These are phyloP conservation scores for Kodamaea kakaduensis DNA, from an alignment of 805 yeast species.

Conservation along the genomic window DNA sequence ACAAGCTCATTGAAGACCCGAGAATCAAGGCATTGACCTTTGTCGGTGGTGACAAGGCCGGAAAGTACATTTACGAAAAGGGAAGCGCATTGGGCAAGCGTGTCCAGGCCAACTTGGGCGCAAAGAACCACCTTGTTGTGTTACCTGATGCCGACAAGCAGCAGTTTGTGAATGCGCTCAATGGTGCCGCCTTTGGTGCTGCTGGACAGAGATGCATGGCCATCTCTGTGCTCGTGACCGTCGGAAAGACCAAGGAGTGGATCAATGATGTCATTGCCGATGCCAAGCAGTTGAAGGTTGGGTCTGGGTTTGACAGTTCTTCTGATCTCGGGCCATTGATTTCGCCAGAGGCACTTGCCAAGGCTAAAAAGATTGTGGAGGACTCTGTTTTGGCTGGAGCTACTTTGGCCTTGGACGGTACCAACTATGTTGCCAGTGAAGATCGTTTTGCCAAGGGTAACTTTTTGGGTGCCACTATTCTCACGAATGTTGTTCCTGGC, in stretches of 20 bases:
- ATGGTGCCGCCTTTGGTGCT: constrained; percentile 78
- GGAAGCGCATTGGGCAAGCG: constrained; percentile 69
- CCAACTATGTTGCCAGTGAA: constrained; percentile 40
- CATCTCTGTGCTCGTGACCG: constrained; percentile 67
- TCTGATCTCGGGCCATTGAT: constrained; percentile 73
- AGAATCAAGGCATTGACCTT: constrained; percentile 73
- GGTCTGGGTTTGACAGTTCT: constrained; percentile 61
- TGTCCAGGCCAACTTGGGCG: constrained; percentile 75
- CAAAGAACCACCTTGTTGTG: constrained; percentile 72
- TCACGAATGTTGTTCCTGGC: constrained; percentile 59
- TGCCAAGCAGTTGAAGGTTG: constrained; percentile 54
- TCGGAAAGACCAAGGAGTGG: constrained; percentile 65
- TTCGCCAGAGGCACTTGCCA: constrained; percentile 52
- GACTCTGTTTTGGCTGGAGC: constrained; percentile 62
- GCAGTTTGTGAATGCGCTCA: constrained; percentile 60
- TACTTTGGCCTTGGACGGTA: constrained; percentile 58
- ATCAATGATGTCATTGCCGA: constrained; percentile 53
- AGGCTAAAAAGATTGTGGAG: constrained; percentile 53
- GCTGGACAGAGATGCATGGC: constrained; percentile 87
- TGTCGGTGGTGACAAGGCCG: constrained; percentile 78
- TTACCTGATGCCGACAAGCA: constrained; percentile 68
- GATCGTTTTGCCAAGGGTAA: constrained; percentile 49
- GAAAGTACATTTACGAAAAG: constrained; percentile 63
- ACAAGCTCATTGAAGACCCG: constrained; percentile 65
- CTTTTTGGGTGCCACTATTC: constrained; percentile 69